These are phyloP conservation scores for Schizopora paradoxa DNA, from an alignment of 1,284 basidiomycete species.

Conservation along the genomic window DNA sequence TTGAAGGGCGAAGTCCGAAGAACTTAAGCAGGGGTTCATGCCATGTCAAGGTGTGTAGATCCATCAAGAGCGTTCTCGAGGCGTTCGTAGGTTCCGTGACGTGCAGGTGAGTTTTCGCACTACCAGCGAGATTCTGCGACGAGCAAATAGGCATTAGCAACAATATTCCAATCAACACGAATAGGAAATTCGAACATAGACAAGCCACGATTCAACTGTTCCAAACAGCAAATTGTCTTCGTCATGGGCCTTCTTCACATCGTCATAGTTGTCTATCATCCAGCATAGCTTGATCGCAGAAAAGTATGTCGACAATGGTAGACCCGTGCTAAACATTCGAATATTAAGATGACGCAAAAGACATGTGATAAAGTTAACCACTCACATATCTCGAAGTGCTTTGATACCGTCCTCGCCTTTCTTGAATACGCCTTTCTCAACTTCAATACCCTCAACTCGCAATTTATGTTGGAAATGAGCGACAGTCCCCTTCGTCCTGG, in stretches of 20 bases:
- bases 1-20: constrained; percentile 75
- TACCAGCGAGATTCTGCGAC: constrained; percentile 78
- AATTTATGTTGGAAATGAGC: constrained; percentile 75
- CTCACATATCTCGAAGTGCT: constrained; percentile 66
- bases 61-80: constrained; percentile 91
- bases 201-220: constrained; percentile 95
- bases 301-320: constrained; percentile 96
- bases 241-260: constrained; percentile 78
- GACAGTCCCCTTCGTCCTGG: constrained; percentile 82
- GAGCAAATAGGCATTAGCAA: constrained; percentile 2
- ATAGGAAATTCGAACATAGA: constrained; percentile 60
- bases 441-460: constrained; percentile 69
- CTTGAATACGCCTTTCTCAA: constrained; percentile 57
- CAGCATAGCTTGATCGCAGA: constrained; percentile 94
- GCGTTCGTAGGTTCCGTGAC: constrained; percentile 96
- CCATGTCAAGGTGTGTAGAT: constrained; percentile 80
- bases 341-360: constrained; percentile 10
- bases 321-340: constrained; percentile 66
- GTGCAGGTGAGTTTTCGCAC: constrained; percentile 64
- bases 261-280: constrained; percentile 90
- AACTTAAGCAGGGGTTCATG: constrained; percentile 80
- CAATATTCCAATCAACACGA: constrained; percentile 12
- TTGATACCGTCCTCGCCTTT: constrained; percentile 68
- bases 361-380: constrained; percentile 16
- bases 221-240: constrained; percentile 84